Conservation (phyloP, 2,329 filamentous ascomycete genomes). For the Fusarium decemcellulare region DNA sequence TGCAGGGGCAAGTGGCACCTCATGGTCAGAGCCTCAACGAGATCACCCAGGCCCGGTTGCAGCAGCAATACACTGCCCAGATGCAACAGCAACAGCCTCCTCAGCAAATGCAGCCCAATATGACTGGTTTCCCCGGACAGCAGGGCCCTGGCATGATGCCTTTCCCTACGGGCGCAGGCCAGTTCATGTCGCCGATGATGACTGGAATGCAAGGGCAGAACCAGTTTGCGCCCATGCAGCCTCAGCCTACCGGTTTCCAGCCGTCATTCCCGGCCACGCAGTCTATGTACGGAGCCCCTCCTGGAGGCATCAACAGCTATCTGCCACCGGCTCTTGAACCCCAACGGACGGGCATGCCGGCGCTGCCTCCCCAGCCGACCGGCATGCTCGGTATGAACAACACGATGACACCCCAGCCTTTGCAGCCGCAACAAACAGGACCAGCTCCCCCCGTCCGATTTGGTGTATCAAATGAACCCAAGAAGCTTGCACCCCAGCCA, state of each 20-base stretch:
- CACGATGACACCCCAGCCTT: constrained; percentile 59
- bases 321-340: constrained; percentile 73
- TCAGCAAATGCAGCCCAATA: constrained; percentile 57
- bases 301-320: constrained; percentile 68
- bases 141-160: constrained; percentile 56
- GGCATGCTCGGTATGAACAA: constrained; percentile 65
- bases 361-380: constrained; percentile 64
- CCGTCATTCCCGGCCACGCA: constrained; percentile 62
- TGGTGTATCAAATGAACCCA: constrained; percentile 79
- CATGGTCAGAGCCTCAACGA: constrained; percentile 84
- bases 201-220: constrained; percentile 58
- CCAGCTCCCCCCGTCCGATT: constrained; percentile 92
- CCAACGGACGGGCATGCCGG: constrained; percentile 68
- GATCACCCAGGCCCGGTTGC: constrained; percentile 75
- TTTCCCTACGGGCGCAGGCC: constrained; percentile 53
- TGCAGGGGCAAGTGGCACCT: constrained; percentile 75
- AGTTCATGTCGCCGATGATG: constrained; percentile 65
- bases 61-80: constrained; percentile 70
- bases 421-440: constrained; percentile 65
- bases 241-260: constrained; percentile 76
- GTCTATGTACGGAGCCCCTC: constrained; percentile 59
- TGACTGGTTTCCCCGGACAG: constrained; percentile 53
- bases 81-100: constrained; percentile 57
- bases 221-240: constrained; percentile 65
- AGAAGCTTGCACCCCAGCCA: constrained; percentile 86